These are phyloP conservation scores for Ganoderma meredithae DNA, from an alignment of 1,284 basidiomycete species.

Conservation along the genomic window DNA sequence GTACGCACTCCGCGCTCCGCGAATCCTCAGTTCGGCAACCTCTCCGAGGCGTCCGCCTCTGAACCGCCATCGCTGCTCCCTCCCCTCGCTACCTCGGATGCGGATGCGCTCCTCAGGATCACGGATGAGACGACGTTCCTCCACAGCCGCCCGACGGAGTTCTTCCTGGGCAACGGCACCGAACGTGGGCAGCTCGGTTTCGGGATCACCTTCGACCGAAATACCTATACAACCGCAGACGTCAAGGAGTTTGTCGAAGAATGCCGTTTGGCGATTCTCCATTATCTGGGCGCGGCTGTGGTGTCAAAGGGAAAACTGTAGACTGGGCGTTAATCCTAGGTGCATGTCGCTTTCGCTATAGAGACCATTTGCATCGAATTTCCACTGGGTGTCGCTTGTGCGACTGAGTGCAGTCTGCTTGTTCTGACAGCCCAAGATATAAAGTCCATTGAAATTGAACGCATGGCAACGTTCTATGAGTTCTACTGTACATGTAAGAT, in stretches of 20 bases:
- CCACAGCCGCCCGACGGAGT: conserved; percentile 33
- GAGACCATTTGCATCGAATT: not conserved
- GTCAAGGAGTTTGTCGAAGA: conserved; percentile 35
- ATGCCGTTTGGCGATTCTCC: conserved; percentile 29
- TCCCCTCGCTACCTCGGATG: conserved; percentile 9
- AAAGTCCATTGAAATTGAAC: too few species aligned
- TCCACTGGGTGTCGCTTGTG: not conserved
- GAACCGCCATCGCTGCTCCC: not conserved
- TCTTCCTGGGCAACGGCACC: conserved; percentile 34
- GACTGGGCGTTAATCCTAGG: not conserved
- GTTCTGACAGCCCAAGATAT: too few species aligned
- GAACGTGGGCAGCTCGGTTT: conserved; percentile 26
- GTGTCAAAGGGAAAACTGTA: conserved; percentile 20
- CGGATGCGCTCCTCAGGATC: conserved; percentile 21
- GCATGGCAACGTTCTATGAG: not conserved
- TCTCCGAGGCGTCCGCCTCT: not conserved
- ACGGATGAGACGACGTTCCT: conserved; percentile 27
- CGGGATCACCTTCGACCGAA: conserved; percentile 33
- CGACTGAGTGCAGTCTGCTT: too few species aligned
- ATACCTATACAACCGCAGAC: conserved; percentile 31
- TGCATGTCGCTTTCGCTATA: not conserved
- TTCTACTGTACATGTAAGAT: not conserved
- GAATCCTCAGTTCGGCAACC: not conserved
- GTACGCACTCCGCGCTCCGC: conserved; percentile 9
- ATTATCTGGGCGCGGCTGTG: conserved; percentile 25